Percentiles rank a stretch among this genome's conserved stretches.
phyloP scores from a whole-genome alignment of 2,329 filamentous ascomycete species.

The Neonectria punicea region DNA sequence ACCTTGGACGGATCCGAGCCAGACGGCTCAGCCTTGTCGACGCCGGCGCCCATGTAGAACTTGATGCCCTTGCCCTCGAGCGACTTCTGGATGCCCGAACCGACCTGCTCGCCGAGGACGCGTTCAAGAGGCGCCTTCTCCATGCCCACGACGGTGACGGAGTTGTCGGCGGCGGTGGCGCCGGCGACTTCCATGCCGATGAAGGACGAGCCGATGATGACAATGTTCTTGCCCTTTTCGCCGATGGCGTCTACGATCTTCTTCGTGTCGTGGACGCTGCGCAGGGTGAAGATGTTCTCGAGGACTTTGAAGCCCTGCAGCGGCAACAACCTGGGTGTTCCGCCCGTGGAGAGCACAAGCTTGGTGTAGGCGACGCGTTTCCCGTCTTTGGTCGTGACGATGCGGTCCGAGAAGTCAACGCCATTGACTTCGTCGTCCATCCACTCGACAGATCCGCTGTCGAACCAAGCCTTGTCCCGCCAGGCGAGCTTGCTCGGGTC shows the following conservation, averaged over 20 bases:
- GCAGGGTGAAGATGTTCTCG: constrained; percentile 86
- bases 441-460: constrained; percentile 66
- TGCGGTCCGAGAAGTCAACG: constrained; percentile 80
- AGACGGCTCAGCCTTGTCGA: constrained; percentile 85
- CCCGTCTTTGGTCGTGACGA: constrained; percentile 79
- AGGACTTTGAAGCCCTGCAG: constrained; percentile 88
- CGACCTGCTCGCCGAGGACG: constrained; percentile 84
- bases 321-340: constrained; percentile 78
- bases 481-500: constrained; percentile 82
- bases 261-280: constrained; percentile 80
- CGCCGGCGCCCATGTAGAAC: constrained; percentile 83
- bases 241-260: constrained; percentile 83
- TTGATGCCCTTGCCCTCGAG: constrained; percentile 90
- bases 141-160: constrained; percentile 89
- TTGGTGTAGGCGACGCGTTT: constrained; percentile 83
- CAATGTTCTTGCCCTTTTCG: constrained; percentile 88
- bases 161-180: constrained; percentile 80
- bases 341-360: constrained; percentile 90
- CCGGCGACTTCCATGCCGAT: constrained; percentile 99
- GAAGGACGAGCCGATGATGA: constrained; percentile 92
- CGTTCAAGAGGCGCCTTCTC: constrained; percentile 86
- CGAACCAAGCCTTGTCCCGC: constrained; percentile 83
- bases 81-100: constrained; percentile 79
- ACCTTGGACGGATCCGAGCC: constrained; percentile 75
- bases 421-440: constrained; percentile 73